Conservation (phyloP, 139 green algal genomes). For the Edaphochlamys debaryana region DNA sequence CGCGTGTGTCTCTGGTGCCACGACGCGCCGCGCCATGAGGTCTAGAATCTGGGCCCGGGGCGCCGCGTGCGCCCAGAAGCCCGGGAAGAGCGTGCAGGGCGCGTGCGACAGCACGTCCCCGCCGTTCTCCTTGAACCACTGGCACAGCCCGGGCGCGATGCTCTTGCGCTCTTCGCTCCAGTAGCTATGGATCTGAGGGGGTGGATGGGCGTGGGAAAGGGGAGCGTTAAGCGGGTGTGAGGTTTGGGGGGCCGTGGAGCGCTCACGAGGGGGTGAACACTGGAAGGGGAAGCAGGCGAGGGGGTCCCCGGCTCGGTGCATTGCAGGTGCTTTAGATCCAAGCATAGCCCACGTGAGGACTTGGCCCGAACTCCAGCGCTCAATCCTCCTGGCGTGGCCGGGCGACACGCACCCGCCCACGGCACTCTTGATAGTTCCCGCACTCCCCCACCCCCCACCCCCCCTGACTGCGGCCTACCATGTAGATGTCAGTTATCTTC, state of each 20-base stretch:
- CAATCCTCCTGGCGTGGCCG: too few species aligned
- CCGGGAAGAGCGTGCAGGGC: not conserved
- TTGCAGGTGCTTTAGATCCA: not conserved
- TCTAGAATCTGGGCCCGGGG: not conserved
- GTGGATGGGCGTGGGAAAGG: too few species aligned
- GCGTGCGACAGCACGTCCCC: not conserved
- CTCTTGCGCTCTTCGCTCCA: not conserved
- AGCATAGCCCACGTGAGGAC: not conserved
- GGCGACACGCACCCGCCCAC: too few species aligned
- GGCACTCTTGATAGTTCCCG: too few species aligned
- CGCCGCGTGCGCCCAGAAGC: not conserved
- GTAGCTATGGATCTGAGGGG: slow-evolving; percentile 5
- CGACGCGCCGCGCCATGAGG: slow-evolving; percentile 6
- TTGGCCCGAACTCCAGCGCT: too few species aligned
- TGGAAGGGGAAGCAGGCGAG: too few species aligned
- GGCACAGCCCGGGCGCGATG: not conserved
- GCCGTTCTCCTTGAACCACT: not conserved
- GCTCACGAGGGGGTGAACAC: too few species aligned
- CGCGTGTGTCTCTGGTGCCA: slow-evolving; percentile 24
- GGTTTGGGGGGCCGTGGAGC: too few species aligned
- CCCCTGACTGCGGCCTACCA: not conserved
- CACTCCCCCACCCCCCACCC: too few species aligned
- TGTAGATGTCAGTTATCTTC: not conserved
- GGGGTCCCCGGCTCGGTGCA: not conserved
- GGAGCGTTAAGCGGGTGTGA: not conserved